Evolutionary conservation across 805 yeast genomes (phyloP).

Genomic region (Cyberlindnera suaveolens): DNA sequence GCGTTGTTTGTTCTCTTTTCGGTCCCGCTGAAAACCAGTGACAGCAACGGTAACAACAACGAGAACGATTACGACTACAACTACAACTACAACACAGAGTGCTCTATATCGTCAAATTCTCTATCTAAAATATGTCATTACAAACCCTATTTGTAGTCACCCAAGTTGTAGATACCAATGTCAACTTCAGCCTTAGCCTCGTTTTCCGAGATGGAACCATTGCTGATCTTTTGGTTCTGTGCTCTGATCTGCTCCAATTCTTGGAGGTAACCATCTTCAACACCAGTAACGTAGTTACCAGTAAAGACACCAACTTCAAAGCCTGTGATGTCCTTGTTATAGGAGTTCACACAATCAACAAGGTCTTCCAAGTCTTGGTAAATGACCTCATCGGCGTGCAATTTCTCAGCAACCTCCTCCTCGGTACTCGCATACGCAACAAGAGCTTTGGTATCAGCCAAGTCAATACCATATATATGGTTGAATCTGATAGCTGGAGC

Average conservation of each 20-base stretch:
- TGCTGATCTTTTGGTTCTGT: conserved; percentile 53
- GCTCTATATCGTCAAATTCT: not conserved
- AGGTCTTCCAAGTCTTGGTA: conserved; percentile 84
- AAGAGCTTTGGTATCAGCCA: conserved; percentile 90
- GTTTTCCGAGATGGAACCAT: conserved; percentile 35
- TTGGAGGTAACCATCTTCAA: conserved; percentile 72
- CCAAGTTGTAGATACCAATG: conserved; percentile 54
- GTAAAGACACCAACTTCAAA: conserved; percentile 97
- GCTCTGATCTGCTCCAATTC: conserved; percentile 83
- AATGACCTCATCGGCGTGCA: conserved; percentile 89
- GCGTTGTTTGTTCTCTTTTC: too few relatives aligned
- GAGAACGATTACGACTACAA: not conserved
- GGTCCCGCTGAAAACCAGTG: too few relatives aligned
- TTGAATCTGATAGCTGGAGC: conserved; percentile 97
- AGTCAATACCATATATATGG: conserved; percentile 95
- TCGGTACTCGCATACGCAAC: conserved; percentile 81
- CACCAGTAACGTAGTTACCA: conserved; percentile 92
- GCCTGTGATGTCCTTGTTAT: conserved; percentile 37
- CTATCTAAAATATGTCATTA: not conserved
- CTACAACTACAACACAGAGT: not conserved
- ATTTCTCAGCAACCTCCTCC: conserved; percentile 63
- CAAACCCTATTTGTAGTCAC: conserved; percentile 35
- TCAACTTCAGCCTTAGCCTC: conserved; percentile 79
- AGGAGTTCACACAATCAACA: conserved; percentile 65
- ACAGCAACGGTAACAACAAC: not conserved